Evolutionary conservation across 2,329 filamentous ascomycete species (phyloP), one percentile per base, ranked within the genome.

Genomic region (Metarhizium sp.): DNA sequence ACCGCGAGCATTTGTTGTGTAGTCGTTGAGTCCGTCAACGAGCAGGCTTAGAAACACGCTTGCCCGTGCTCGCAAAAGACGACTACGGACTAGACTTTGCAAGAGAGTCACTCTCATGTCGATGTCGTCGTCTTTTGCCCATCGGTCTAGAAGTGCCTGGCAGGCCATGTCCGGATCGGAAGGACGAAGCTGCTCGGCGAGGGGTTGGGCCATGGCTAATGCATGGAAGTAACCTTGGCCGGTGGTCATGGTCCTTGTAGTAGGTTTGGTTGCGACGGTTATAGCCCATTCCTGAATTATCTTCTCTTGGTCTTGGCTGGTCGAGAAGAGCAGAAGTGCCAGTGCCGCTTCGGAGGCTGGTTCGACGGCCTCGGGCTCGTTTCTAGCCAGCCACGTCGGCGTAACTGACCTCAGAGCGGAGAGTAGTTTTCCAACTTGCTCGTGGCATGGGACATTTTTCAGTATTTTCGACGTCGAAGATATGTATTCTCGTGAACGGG

Each of bases 1-100:
- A 16, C 94, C 94, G 55, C 91, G 79, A 14, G 92, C 86, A 61
- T 90, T 92, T 3, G 90, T 92, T 0, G 90, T 95, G 65, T 97
- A 97, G 67, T 99, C 92, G 60, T 92, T 87, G 32, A 99, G 71
- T 0, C 86, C 83, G 45, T 79, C 78, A 0, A 69, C 65, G 8
- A 87, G 68, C 1, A 83, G 59, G 0, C 64, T 62, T 1, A 80
- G 58, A 56, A 84, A 78, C 2, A 64, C 61, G 5, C 62, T 59
- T 3, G 72, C 66, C 46, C 73, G 71, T 32, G 73, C 65, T 42
- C 63, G 67, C 4, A 83, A 66, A 4, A 79, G 66, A 6, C 70
- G 69, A 55, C 75, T 78, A 38, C 71, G 71, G 1, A 74, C 69
- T 32, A 86, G 68, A 51, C 78, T 80, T 57, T 79, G 75, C 13